Evolutionary conservation across 441 rosid species (phyloP).

Genomic region (Pelargonium fulgidum): DNA sequence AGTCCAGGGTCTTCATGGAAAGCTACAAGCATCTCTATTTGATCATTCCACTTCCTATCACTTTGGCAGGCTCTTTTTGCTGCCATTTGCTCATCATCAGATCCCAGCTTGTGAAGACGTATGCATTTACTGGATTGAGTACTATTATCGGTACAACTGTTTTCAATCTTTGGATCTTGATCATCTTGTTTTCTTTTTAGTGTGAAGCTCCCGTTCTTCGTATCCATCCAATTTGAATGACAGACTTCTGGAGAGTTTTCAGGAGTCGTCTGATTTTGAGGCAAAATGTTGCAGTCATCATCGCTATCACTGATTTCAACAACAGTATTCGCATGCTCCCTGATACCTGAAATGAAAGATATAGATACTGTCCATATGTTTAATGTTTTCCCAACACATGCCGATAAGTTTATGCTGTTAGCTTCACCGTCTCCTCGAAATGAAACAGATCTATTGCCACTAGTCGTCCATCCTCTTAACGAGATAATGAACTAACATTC

Average conservation of each 20-base stretch:
- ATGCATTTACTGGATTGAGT: not conserved
- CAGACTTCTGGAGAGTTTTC: not conserved
- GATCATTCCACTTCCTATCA: conserved; percentile 21
- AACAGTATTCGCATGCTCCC: not conserved
- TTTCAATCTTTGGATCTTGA: not conserved
- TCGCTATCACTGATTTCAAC: conserved; percentile 3
- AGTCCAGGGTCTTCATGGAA: conserved; percentile 21
- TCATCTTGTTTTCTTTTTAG: not conserved
- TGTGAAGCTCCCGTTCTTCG: not conserved
- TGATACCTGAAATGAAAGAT: conserved; percentile 5
- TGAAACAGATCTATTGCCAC: too few relatives aligned
- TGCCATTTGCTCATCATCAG: not conserved
- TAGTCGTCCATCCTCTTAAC: too few relatives aligned
- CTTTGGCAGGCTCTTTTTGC: not conserved
- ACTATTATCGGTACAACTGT: not conserved
- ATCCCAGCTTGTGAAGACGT: not conserved
- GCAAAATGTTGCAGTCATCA: not conserved
- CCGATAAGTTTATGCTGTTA: too few relatives aligned
- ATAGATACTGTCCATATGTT: not conserved
- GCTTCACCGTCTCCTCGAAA: too few relatives aligned
- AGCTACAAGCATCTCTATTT: conserved; percentile 20
- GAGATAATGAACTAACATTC: too few relatives aligned
- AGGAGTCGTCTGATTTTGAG: not conserved
- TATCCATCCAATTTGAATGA: not conserved
- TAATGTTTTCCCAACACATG: too few relatives aligned